These are phyloP conservation scores for Cystobasidium sp. DNA, from an alignment of 1,284 basidiomycete species.

Conservation along the genomic window DNA sequence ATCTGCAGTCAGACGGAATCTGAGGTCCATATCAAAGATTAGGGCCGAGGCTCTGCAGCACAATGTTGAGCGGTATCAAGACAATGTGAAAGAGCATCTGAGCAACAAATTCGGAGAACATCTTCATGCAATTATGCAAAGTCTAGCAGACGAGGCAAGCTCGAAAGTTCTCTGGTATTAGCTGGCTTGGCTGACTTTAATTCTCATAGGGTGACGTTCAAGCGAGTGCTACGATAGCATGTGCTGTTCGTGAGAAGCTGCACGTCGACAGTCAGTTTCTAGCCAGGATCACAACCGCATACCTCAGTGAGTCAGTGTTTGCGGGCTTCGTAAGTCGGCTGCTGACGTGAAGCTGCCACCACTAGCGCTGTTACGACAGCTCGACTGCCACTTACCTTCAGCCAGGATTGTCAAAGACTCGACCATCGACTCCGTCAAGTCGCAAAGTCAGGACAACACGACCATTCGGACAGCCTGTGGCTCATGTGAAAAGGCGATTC, in stretches of 20 bases:
- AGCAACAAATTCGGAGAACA: conserved; percentile 20
- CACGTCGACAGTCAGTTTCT: conserved; percentile 19
- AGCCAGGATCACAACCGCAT: conserved; percentile 39
- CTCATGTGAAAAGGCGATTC: conserved; percentile 27
- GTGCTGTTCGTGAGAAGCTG: conserved; percentile 7
- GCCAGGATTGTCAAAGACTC: conserved; percentile 29
- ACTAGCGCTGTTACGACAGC: conserved; percentile 14
- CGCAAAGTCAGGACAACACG: conserved; percentile 36
- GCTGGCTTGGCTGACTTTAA: background rate
- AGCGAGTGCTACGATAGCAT: conserved; percentile 37
- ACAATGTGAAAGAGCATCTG: background rate
- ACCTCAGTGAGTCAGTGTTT: conserved; percentile 14
- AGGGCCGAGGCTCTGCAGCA: conserved; percentile 1
- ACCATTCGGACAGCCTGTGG: conserved; percentile 43
- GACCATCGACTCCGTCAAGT: conserved; percentile 16
- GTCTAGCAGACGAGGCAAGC: conserved; percentile 30
- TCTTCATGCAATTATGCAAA: conserved; percentile 13
- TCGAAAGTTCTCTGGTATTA: background rate
- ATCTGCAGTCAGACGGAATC: background rate
- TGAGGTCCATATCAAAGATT: conserved; percentile 11
- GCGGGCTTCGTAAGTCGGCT: background rate
- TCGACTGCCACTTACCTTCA: conserved; percentile 37
- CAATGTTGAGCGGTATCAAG: background rate
- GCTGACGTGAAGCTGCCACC: background rate
- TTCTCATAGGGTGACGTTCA: conserved; percentile 32